Conservation (phyloP, 148 eudicot species). For the Nyssa sinensis region DNA sequence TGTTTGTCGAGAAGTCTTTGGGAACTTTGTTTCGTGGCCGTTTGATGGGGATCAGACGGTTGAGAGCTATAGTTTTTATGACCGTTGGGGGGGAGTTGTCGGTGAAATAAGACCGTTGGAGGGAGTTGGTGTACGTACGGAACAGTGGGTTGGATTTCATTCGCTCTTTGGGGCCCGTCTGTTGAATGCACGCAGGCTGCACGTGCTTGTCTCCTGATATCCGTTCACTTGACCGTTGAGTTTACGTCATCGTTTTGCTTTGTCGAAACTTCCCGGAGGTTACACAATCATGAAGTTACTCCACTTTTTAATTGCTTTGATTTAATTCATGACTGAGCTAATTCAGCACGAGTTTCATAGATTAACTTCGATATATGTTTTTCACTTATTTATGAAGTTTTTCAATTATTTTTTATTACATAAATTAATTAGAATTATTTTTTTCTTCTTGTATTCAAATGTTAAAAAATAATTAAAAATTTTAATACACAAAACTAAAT, state of each 20-base stretch:
- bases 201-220: constrained; percentile 35
- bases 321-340: no score
- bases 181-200: constrained; percentile 27
- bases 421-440: no score
- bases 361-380: no score
- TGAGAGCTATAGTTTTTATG: constrained; percentile 30
- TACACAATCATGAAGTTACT: no score
- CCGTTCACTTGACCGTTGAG: constrained; percentile 47
- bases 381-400: no score
- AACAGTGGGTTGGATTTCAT: background rate
- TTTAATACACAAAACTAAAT: no score
- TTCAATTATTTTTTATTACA: no score
- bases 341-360: no score
- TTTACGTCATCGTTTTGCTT: constrained; percentile 5
- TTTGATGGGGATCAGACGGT: constrained; percentile 58
- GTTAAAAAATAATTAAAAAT: no score
- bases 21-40: constrained; percentile 31
- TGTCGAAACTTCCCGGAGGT: constrained; percentile 3
- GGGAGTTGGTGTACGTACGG: constrained; percentile 33
- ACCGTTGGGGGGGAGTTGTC: constrained; percentile 48
- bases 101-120: constrained; percentile 71
- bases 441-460: no score
- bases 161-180: background rate
- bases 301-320: no score
- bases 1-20: constrained; percentile 10